A percentile compares a stretch with the other conserved stretches of the same genome.
These are phyloP conservation scores for Phytophthora pluvialis DNA, from an alignment of 352 stramenopile genomes.

Conservation along the genomic window DNA sequence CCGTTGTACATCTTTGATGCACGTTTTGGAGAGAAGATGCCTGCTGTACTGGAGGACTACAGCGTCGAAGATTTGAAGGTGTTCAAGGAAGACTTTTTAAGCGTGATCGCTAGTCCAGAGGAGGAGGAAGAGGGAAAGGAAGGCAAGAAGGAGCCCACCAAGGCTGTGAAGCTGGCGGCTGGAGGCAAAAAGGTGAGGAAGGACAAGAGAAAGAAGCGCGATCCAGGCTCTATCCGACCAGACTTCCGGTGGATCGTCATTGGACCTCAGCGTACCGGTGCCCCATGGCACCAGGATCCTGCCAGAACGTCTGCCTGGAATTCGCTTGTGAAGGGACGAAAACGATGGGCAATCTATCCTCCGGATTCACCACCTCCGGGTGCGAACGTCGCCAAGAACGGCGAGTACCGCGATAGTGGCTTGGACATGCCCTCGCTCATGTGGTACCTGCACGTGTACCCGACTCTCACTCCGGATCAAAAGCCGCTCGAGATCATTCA, in stretches of 20 bases:
- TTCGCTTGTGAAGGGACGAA: conserved; percentile 92
- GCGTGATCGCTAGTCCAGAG: conserved; percentile 31
- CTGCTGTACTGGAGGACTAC: conserved; percentile 73
- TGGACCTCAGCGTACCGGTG: conserved; percentile 86
- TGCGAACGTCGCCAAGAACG: conserved; percentile 63
- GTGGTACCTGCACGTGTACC: conserved; percentile 90
- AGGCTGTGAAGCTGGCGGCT: conserved; percentile 40
- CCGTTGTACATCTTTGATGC: conserved; percentile 90
- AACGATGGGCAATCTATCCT: conserved; percentile 97
- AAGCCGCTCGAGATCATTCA: conserved; percentile 89
- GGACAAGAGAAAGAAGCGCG: conserved; percentile 45
- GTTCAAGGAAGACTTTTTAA: conserved; percentile 83
- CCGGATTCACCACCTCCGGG: conserved; percentile 78
- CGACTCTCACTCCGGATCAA: conserved; percentile 71
- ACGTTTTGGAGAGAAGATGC: conserved; percentile 86
- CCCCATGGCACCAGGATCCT: conserved; percentile 96
- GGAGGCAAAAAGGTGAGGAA: conserved; percentile 49
- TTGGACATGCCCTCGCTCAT: conserved; percentile 82
- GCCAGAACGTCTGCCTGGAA: conserved; percentile 97
- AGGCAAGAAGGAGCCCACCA: conserved; percentile 9
- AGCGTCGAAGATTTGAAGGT: conserved; percentile 62
- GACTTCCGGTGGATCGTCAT: conserved; percentile 90
- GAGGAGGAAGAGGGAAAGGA: conserved; percentile 31
- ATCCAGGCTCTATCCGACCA: conserved; percentile 44
- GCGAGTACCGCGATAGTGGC: conserved; percentile 57